phyloP scores from a whole-genome alignment of 208 protist species.

The Phytomonas serpens region DNA sequence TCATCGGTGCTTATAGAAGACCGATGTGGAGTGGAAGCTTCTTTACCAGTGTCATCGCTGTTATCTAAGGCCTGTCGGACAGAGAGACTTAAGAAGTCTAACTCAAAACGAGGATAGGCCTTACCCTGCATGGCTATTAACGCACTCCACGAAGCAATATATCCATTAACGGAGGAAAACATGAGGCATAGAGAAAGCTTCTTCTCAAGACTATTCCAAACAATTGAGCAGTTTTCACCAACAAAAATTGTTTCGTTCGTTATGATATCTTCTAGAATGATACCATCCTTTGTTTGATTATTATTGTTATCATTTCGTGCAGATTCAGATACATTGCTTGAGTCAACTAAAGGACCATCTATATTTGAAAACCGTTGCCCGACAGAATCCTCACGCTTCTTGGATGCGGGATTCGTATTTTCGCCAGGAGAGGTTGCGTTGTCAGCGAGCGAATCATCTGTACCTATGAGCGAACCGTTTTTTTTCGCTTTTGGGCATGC shows the following conservation, averaged over 20 bases:
- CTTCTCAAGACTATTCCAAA: conserved; percentile 80
- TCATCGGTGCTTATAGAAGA: neutral
- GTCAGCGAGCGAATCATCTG: neutral
- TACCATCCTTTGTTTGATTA: conserved; percentile 16
- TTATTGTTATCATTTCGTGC: conserved; percentile 14
- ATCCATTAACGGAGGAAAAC: conserved; percentile 67
- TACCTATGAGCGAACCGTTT: neutral
- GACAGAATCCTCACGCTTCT: neutral
- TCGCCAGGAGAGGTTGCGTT: neutral
- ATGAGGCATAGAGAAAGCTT: conserved; percentile 71
- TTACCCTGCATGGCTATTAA: conserved; percentile 70
- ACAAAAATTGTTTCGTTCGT: conserved; percentile 71
- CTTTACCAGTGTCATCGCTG: neutral
- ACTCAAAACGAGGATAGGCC: conserved; percentile 39
- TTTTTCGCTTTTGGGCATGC: neutral
- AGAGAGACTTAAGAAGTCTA: conserved; percentile 44
- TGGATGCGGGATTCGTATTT: neutral
- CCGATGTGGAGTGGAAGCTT: neutral
- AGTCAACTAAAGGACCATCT: neutral
- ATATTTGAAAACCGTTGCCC: neutral
- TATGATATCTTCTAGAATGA: conserved; percentile 68
- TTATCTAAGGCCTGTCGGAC: conserved; percentile 1
- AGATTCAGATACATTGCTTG: conserved; percentile 15
- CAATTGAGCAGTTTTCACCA: conserved; percentile 78
- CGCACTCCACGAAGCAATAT: conserved; percentile 61